A percentile compares a stretch with the other conserved stretches of the same genome.
These are phyloP conservation scores for Aspergillus panamensis DNA, from an alignment of 495 filamentous ascomycete species.

Conservation along the genomic window DNA sequence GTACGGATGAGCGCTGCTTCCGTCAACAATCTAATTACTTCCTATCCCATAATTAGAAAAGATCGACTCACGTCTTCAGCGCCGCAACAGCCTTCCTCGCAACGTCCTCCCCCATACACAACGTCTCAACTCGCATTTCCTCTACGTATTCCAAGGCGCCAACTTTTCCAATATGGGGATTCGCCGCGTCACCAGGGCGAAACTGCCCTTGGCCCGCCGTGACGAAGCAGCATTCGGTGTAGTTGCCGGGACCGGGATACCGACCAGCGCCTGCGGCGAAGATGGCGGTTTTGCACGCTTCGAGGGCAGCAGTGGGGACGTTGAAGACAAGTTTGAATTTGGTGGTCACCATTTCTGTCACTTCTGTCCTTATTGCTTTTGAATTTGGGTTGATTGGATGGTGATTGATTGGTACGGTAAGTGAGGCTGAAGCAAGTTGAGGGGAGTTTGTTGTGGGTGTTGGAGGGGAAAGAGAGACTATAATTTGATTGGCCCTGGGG, in stretches of 20 bases:
- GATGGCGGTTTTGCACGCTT: constrained; percentile 55
- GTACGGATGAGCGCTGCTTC: constrained; percentile 23
- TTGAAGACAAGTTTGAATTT: constrained; percentile 59
- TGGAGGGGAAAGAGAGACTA: no score
- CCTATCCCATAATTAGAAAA: neutral
- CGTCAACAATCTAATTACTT: neutral
- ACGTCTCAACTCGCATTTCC: constrained; percentile 53
- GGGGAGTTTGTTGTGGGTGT: no score
- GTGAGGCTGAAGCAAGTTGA: no score
- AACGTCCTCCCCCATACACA: constrained; percentile 37
- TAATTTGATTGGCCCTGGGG: no score
- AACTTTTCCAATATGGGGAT: constrained; percentile 54
- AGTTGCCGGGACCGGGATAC: constrained; percentile 54
- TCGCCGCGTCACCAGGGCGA: constrained; percentile 51
- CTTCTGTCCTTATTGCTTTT: no score
- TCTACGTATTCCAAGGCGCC: constrained; percentile 48
- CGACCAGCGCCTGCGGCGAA: constrained; percentile 62
- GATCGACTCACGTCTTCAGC: constrained; percentile 54
- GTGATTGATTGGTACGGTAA: no score
- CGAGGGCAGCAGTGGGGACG: constrained; percentile 46
- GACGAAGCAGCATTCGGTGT: constrained; percentile 59
- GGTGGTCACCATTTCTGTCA: constrained; percentile 10
- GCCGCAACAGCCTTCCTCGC: constrained; percentile 40
- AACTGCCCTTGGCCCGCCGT: constrained; percentile 58
- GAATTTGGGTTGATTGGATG: no score